Conservation (phyloP, 2,329 filamentous ascomycete species). For the Xylaria sp. region DNA sequence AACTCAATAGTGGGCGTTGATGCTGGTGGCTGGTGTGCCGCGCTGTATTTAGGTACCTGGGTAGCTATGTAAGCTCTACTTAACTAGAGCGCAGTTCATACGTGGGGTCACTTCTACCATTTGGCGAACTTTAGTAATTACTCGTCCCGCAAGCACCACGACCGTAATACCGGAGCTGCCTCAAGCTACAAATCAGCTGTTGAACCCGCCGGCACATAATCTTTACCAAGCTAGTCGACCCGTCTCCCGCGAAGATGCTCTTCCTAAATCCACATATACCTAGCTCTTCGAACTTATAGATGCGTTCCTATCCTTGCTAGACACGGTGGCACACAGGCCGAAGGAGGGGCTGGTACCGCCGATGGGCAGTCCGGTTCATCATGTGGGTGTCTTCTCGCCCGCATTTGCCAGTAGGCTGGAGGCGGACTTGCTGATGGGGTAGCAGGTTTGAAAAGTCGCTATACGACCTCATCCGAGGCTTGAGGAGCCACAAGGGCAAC, state of each 20-base stretch:
- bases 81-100: background rate
- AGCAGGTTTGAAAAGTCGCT: constrained; percentile 98
- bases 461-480: constrained; percentile 96
- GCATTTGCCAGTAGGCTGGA: background rate
- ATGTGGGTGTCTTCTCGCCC: constrained; percentile 44
- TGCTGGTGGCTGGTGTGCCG: too few relatives aligned
- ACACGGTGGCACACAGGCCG: constrained; percentile 20
- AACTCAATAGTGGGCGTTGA: too few relatives aligned
- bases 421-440: constrained; percentile 42
- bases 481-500: constrained; percentile 94
- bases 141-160: constrained; percentile 14
- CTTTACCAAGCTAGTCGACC: background rate
- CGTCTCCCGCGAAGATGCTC: constrained; percentile 35
- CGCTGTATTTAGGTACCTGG: too few relatives aligned
- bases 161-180: constrained; percentile 2
- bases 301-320: constrained; percentile 30
- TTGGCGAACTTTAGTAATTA: constrained; percentile 17
- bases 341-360: constrained; percentile 39
- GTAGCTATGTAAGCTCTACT: too few relatives aligned
- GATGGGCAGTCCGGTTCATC: constrained; percentile 43
- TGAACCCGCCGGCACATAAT: constrained; percentile 11
- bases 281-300: constrained; percentile 38
- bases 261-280: constrained; percentile 25
- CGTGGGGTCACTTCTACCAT: constrained; percentile 19
- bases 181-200: constrained; percentile 10